A percentile compares a stretch with the other conserved stretches of the same genome.
phyloP scores from a whole-genome alignment of 768 basidiomycete species.

The Auricularia sp. region DNA sequence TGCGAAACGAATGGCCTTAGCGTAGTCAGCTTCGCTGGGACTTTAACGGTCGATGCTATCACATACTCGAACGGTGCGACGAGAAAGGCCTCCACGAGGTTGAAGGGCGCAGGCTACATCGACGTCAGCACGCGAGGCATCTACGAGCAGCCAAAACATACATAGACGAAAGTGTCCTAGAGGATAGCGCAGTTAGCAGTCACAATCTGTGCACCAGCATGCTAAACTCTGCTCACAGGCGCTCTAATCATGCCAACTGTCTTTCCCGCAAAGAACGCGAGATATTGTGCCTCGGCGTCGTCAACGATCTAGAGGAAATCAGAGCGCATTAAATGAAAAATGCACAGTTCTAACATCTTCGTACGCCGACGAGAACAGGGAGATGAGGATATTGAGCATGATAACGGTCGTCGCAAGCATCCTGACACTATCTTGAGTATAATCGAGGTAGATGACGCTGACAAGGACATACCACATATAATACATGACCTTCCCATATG shows the following conservation, averaged over 20 bases:
- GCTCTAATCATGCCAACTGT: conserved; percentile 77
- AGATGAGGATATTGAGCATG: conserved; percentile 87
- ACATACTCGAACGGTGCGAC: conserved; percentile 80
- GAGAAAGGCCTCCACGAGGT: conserved; percentile 69
- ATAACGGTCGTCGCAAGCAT: conserved; percentile 74
- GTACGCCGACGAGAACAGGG: conserved; percentile 90
- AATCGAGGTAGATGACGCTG: background rate
- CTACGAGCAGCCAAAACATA: background rate
- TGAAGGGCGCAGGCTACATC: conserved; percentile 87
- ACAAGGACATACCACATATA: conserved; percentile 49
- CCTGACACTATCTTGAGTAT: conserved; percentile 41
- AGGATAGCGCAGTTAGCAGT: background rate
- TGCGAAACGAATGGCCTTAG: conserved; percentile 34
- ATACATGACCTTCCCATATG: conserved; percentile 54
- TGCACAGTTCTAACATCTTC: conserved; percentile 50
- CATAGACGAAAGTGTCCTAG: background rate
- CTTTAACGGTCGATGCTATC: background rate
- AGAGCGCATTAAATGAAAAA: background rate
- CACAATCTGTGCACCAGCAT: background rate
- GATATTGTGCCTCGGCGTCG: conserved; percentile 82
- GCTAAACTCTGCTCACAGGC: conserved; percentile 30
- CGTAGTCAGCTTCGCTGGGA: conserved; percentile 3
- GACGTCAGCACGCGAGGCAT: background rate
- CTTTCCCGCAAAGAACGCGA: conserved; percentile 85
- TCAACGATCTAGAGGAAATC: conserved; percentile 46